A percentile compares a stretch with the other conserved stretches of the same genome.
phyloP scores from a whole-genome alignment of 2,329 filamentous ascomycete genomes.

The Aspergillus melleus region DNA sequence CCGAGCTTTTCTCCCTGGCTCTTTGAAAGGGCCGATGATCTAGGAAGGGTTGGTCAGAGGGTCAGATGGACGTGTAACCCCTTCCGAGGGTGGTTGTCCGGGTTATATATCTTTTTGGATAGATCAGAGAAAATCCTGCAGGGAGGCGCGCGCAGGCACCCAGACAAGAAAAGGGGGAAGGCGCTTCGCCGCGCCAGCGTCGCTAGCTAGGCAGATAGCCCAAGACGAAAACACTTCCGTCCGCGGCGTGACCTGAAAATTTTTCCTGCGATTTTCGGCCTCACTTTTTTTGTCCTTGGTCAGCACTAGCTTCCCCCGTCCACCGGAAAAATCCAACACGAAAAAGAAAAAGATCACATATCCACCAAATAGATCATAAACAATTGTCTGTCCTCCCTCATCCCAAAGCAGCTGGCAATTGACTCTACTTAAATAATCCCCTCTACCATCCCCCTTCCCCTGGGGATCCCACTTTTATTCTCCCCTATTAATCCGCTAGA shows the following conservation, averaged over 20 bases:
- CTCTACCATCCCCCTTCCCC: background rate
- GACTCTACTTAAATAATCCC: background rate
- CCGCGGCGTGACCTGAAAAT: constrained; percentile 4
- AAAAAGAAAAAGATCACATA: background rate
- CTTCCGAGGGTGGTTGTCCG: constrained; percentile 8
- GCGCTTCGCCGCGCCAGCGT: background rate
- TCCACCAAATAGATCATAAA: background rate
- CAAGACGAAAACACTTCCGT: background rate
- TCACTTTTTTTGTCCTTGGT: background rate
- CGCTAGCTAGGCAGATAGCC: background rate
- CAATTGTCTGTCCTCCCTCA: background rate
- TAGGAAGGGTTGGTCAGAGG: background rate
- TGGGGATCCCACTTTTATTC: background rate
- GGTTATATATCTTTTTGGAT: constrained; percentile 17
- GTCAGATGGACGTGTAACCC: background rate
- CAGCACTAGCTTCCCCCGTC: background rate
- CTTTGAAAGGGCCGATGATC: background rate
- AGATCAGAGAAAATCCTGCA: constrained; percentile 13
- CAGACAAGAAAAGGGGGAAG: background rate
- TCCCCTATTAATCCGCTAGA: background rate
- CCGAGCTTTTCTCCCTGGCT: background rate
- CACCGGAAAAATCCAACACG: background rate
- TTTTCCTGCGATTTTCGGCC: background rate
- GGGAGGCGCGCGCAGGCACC: background rate
- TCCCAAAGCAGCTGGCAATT: background rate